Conservation (phyloP, 2,329 filamentous ascomycete genomes). For the Harringtonia aguacate region DNA sequence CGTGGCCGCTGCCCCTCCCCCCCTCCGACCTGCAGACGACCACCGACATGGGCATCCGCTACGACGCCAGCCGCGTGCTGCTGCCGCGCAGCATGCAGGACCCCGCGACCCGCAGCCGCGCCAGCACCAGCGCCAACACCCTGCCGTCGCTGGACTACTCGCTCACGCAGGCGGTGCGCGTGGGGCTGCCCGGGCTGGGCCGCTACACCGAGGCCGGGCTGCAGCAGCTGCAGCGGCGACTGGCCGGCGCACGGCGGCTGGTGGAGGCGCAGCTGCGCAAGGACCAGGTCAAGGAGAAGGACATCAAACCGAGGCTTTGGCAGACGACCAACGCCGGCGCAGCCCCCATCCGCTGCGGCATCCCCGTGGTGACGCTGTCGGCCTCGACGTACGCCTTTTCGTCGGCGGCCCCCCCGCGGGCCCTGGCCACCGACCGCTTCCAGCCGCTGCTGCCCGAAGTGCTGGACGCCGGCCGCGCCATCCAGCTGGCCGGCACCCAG, state of each 20-base stretch:
- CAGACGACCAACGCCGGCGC: too few relatives aligned
- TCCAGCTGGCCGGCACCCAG: conserved; percentile 25
- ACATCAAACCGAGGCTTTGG: too few relatives aligned
- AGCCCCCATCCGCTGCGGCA: conserved; percentile 10
- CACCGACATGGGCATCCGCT: conserved; percentile 27
- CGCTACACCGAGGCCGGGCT: conserved; percentile 10
- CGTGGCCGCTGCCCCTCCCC: conserved; percentile 2
- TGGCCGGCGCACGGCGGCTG: neutral
- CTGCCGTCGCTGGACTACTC: conserved; percentile 26
- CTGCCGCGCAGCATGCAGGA: conserved; percentile 3
- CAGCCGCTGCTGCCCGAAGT: conserved; percentile 27
- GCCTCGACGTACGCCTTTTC: conserved; percentile 28
- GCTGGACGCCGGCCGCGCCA: conserved; percentile 22
- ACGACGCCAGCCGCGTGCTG: conserved; percentile 19
- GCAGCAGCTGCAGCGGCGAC: conserved; percentile 6
- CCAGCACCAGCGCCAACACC: too few relatives aligned
- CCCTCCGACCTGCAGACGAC: conserved; percentile 16
- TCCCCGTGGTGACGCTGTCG: conserved; percentile 26
- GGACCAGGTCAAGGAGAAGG: too few relatives aligned
- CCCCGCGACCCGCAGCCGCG: conserved; percentile 4
- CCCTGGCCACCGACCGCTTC: conserved; percentile 24
- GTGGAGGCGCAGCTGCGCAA: conserved; percentile 3
- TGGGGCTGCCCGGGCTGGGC: conserved; percentile 22
- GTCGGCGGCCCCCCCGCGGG: neutral
- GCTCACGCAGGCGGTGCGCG: conserved; percentile 26